A percentile compares a stretch with the other conserved stretches of the same genome.
Evolutionary conservation across 352 stramenopile genomes (phyloP).

Genomic region (Globisporangium carolinianum): DNA sequence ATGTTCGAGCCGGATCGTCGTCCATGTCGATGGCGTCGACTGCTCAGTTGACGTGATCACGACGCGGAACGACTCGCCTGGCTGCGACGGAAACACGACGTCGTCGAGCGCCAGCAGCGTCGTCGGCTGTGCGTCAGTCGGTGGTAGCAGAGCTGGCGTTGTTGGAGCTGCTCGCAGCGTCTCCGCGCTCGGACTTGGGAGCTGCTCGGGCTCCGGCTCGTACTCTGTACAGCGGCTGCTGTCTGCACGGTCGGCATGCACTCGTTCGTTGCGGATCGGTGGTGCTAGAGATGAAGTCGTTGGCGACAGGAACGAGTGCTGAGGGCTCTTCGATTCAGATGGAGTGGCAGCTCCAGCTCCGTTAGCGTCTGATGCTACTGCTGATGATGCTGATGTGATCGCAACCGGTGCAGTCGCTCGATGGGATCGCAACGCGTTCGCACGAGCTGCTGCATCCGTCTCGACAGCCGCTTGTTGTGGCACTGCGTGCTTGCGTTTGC

Average conservation of each 20-base stretch:
- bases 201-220: too few relatives aligned
- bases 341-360: too few relatives aligned
- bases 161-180: background rate
- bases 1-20: conserved; percentile 27
- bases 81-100: conserved; percentile 21
- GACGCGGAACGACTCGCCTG: conserved; percentile 21
- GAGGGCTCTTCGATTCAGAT: too few relatives aligned
- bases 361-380: background rate
- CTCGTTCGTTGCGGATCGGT: too few relatives aligned
- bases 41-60: conserved; percentile 12
- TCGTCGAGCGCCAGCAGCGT: conserved; percentile 21
- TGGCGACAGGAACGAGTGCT: too few relatives aligned
- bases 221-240: too few relatives aligned
- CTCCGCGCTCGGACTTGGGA: too few relatives aligned
- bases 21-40: background rate
- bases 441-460: background rate
- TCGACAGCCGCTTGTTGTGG: conserved; percentile 1
- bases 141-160: background rate
- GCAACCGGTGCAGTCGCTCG: too few relatives aligned
- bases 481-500: conserved; percentile 4
- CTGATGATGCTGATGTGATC: background rate
- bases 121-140: background rate
- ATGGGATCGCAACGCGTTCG: too few relatives aligned
- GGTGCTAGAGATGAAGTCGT: too few relatives aligned
- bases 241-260: too few relatives aligned